phyloP scores from a whole-genome alignment of 331 rosid genomes.

The Quercus tomentella region DNA sequence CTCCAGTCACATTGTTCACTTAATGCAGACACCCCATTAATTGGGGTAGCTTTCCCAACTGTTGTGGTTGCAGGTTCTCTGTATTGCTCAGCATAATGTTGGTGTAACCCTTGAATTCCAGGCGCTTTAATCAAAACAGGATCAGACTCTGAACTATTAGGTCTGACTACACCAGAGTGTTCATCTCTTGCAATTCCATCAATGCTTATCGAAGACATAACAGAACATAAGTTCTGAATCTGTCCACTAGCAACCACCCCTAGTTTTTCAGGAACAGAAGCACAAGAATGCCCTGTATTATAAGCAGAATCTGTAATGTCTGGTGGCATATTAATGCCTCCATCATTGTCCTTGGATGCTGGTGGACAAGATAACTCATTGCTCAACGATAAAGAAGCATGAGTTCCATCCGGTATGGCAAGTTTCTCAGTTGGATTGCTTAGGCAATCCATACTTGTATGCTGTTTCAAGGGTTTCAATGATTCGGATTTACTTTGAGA shows the following conservation, averaged over 20 bases:
- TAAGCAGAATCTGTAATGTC: constrained; percentile 23
- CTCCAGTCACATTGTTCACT: constrained; percentile 45
- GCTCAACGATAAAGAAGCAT: constrained; percentile 29
- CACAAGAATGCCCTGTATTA: constrained; percentile 34
- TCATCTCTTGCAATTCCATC: constrained; percentile 35
- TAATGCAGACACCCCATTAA: constrained; percentile 26
- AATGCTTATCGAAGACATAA: constrained; percentile 40
- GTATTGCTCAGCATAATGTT: constrained; percentile 33
- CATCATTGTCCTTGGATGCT: constrained; percentile 33
- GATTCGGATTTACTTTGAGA: constrained; percentile 36
- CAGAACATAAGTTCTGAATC: constrained; percentile 42
- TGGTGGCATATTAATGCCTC: constrained; percentile 24
- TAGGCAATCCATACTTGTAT: constrained; percentile 32
- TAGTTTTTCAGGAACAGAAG: constrained; percentile 33
- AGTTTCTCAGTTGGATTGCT: constrained; percentile 31
- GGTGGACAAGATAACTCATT: constrained; percentile 36
- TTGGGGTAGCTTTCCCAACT: constrained; percentile 27
- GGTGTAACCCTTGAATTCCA: constrained; percentile 35
- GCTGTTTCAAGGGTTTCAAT: constrained; percentile 47
- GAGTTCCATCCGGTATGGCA: constrained; percentile 33
- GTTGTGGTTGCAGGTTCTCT: constrained; percentile 29
- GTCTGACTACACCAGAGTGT: constrained; percentile 28
- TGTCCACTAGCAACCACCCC: constrained; percentile 29
- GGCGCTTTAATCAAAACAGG: constrained; percentile 26
- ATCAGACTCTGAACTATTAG: constrained; percentile 39